Base-by-base conservation (phyloP, 352 stramenopile genomes). In the Phytophthora colocasiae region DNA sequence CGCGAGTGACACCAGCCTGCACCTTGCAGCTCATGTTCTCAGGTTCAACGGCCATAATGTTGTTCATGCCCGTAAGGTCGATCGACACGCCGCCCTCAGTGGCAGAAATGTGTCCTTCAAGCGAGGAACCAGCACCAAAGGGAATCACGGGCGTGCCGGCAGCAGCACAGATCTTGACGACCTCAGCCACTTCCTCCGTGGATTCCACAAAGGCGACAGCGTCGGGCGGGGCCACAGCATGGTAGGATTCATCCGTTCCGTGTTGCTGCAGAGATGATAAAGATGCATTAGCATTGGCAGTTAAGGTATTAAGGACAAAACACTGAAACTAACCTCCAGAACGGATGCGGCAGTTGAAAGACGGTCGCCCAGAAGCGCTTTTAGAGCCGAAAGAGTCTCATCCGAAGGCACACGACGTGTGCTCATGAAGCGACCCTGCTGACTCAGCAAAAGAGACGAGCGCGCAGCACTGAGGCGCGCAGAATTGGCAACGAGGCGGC, bases 71-170 rank as follows among this genome's bases (percentile, higher is more conserved):
- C 24, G 74, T 90, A 65, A 98, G 77, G 63, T 99, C 91, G 32
- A 99, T 77, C 47, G 91, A 97, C 14, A 99, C 85, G 27, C 92
- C 94, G 24, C 94, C 93, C 40, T 92, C 58, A 6, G 93, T 79
- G 22, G 95, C 86, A 6, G 86, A 91, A n/a, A 99, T 95, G 73
- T 99, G 97, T 10, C 97, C 97, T 80, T 99, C 97, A 2, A 99
- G 75, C 19, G 88, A 98, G 34, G 87, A 90, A 0, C 87, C 96
- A 3, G 83, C 92, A 31, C 96, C 97, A 79, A 98, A 99, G 6
- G 97, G 89, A 59, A 99, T 97, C 15, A 99, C 88, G 11, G 97
- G 93, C 39, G 97, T 97, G 51, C 57, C 36, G 46, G 81, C 64
- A 19, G 85, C 71, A 34, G 82, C 62, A 66, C 95, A 99, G 58